These are phyloP conservation scores for Populus ilicifolia DNA, from an alignment of 345 rosid species.

Conservation along the genomic window DNA sequence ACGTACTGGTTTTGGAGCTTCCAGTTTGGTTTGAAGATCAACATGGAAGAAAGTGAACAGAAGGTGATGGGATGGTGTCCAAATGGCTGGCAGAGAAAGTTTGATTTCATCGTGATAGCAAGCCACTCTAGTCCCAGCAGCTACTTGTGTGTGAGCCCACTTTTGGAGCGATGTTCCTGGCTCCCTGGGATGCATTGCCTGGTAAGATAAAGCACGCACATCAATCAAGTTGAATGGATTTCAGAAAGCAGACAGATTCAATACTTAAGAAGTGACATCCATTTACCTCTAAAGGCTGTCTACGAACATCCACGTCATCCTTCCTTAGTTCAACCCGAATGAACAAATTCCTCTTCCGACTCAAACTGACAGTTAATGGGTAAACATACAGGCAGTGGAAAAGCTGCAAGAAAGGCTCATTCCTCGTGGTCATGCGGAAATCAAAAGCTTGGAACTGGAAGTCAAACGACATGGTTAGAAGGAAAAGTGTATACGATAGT, in stretches of 20 bases:
- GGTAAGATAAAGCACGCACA: constrained; percentile 27
- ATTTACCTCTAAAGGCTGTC: constrained; percentile 89
- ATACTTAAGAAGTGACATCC: constrained; percentile 9
- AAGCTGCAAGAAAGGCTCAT: constrained; percentile 95
- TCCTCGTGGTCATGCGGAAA: constrained; percentile 86
- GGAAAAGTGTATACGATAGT: background rate
- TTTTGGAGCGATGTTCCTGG: constrained; percentile 65
- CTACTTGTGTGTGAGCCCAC: constrained; percentile 91
- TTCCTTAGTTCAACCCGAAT: constrained; percentile 85
- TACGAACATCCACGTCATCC: constrained; percentile 86
- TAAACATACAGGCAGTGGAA: constrained; percentile 93
- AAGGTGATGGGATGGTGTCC: constrained; percentile 95
- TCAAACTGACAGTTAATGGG: constrained; percentile 78
- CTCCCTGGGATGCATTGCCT: constrained; percentile 85
- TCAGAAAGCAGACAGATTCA: constrained; percentile 7
- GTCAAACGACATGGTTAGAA: constrained; percentile 13
- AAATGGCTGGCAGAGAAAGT: constrained; percentile 79
- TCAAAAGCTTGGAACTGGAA: constrained; percentile 89
- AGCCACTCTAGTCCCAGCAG: constrained; percentile 77
- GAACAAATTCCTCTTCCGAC: constrained; percentile 89
- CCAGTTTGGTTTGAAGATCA: constrained; percentile 95
- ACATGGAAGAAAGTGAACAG: constrained; percentile 93
- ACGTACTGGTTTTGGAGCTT: constrained; percentile 97
- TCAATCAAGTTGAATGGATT: constrained; percentile 19
- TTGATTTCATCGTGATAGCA: constrained; percentile 91